Conservation (phyloP, 2,329 filamentous ascomycete genomes). For the Apiospora koreana region DNA sequence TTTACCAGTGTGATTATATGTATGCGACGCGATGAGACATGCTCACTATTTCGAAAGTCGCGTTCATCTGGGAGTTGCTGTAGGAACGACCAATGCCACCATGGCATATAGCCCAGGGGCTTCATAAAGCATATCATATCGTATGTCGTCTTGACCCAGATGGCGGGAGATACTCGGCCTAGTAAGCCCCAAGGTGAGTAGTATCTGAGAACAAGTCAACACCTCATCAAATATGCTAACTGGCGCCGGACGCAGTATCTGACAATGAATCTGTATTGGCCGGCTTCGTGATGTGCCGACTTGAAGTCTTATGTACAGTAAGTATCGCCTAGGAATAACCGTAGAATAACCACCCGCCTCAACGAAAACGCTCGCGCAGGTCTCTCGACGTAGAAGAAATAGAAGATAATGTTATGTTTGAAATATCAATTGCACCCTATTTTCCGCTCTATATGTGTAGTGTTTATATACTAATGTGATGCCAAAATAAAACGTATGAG, state of each 20-base stretch:
- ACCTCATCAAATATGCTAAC: not conserved
- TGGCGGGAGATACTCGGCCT: not conserved
- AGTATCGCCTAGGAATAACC: not conserved
- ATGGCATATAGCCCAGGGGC: not conserved
- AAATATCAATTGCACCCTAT: conserved; percentile 7
- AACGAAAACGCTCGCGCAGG: too few species aligned
- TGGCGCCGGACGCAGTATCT: not conserved
- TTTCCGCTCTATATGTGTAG: conserved; percentile 8
- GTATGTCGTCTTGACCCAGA: not conserved
- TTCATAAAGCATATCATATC: not conserved
- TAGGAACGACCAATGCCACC: not conserved
- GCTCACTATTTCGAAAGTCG: not conserved
- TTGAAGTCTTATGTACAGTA: not conserved
- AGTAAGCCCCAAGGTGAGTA: not conserved
- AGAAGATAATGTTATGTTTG: not conserved
- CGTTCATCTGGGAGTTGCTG: not conserved
- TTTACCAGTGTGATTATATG: not conserved
- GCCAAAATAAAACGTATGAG: not conserved
- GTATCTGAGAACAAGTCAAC: not conserved
- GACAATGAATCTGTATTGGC: not conserved
- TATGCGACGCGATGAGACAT: not conserved
- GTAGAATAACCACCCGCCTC: not conserved
- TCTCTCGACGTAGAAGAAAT: not conserved
- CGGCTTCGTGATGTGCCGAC: not conserved
- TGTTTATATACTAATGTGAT: not conserved